These are phyloP conservation scores for Metschnikowia gelsemii DNA, from an alignment of 805 yeast genomes.

Conservation along the genomic window DNA sequence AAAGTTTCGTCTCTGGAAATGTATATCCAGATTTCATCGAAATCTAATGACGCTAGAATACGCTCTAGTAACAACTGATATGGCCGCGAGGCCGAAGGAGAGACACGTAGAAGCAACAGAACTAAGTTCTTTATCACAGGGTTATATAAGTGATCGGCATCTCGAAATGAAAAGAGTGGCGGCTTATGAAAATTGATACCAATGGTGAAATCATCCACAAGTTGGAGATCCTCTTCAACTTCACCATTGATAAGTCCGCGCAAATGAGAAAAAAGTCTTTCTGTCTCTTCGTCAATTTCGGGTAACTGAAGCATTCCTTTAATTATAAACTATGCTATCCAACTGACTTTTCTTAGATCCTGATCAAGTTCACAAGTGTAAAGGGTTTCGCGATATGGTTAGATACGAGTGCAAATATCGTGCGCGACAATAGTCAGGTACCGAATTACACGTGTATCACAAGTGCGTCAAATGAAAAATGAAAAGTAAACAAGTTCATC, in stretches of 20 bases:
- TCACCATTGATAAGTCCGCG: constrained; percentile 7
- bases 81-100: neutral
- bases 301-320: constrained; percentile 2
- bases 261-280: constrained; percentile 8
- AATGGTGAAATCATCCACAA: constrained; percentile 7
- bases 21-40: constrained; percentile 9
- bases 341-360: no score
- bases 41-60: constrained; percentile 9
- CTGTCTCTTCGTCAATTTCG: constrained; percentile 8
- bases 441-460: neutral
- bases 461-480: no score
- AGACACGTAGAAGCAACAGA: constrained; percentile 11
- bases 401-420: no score
- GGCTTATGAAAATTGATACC: constrained; percentile 10
- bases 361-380: neutral
- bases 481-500: no score
- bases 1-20: constrained; percentile 10
- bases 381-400: no score
- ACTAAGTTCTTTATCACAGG: constrained; percentile 15
- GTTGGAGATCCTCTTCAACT: constrained; percentile 2
- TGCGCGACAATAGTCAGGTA: neutral
- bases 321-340: no score
- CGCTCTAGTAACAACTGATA: constrained; percentile 10
- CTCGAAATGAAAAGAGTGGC: constrained; percentile 6
- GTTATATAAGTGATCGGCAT: constrained; percentile 5